A percentile compares a stretch with the other conserved stretches of the same genome.
Conservation (phyloP, 2,329 filamentous ascomycete genomes). For the Pyrenochaeta sp. region DNA sequence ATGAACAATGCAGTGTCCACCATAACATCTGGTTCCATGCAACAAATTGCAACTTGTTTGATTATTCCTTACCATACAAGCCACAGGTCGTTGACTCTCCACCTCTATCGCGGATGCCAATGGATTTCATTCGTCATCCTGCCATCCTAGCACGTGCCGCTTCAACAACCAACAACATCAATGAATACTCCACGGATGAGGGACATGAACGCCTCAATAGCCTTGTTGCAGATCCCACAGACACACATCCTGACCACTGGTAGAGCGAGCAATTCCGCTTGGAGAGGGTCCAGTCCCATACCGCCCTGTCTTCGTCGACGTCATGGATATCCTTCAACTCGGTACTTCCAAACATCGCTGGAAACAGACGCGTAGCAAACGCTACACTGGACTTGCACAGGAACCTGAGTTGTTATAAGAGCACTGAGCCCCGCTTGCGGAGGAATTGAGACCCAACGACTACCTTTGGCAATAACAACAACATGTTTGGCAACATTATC, state of each 20-base stretch:
- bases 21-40: no score
- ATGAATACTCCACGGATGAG: background rate
- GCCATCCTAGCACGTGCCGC: background rate
- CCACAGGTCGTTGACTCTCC: no score
- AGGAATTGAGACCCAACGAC: background rate
- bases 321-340: background rate
- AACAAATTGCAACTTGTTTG: no score
- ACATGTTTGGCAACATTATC: slow-evolving; percentile 25
- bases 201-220: background rate
- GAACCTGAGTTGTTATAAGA: background rate
- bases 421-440: background rate
- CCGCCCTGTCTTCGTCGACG: background rate
- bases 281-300: no score
- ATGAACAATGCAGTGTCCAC: no score
- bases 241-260: background rate
- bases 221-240: background rate
- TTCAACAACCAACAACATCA: background rate
- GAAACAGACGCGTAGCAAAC: background rate
- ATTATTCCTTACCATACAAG: no score
- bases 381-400: background rate
- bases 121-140: no score
- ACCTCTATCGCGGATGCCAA: no score
- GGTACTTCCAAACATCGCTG: no score
- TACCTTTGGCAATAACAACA: background rate
- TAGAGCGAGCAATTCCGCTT: no score